Conservation (phyloP, 2,329 filamentous ascomycete genomes). For the Beauveria sp. region DNA sequence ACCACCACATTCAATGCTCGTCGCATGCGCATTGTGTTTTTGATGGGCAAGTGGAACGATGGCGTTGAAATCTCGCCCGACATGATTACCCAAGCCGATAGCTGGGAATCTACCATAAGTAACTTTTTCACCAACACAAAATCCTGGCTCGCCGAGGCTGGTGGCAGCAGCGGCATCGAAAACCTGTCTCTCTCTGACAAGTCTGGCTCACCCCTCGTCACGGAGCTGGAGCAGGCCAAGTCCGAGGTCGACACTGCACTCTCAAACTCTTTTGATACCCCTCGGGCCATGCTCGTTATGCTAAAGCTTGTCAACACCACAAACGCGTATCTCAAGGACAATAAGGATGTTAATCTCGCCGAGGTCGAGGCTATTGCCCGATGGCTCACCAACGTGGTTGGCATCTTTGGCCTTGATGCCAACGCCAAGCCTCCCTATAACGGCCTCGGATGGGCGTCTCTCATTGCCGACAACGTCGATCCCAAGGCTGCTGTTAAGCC, state of each 20-base stretch:
- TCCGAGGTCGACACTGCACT: slow-evolving; percentile 52
- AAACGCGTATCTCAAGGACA: slow-evolving; percentile 52
- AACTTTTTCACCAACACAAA: slow-evolving; percentile 54
- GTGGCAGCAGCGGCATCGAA: slow-evolving; percentile 26
- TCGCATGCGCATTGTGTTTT: slow-evolving; percentile 75
- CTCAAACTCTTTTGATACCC: slow-evolving; percentile 82
- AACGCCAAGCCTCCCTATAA: slow-evolving; percentile 47
- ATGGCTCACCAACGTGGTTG: slow-evolving; percentile 78
- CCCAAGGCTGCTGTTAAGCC: slow-evolving; percentile 39
- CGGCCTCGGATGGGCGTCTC: slow-evolving; percentile 48
- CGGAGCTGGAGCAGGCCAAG: slow-evolving; percentile 46
- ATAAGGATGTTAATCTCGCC: slow-evolving; percentile 38
- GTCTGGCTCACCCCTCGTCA: slow-evolving; percentile 25
- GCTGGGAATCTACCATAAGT: slow-evolving; percentile 75
- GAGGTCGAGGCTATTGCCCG: slow-evolving; percentile 53
- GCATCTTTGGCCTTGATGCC: slow-evolving; percentile 74
- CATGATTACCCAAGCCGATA: slow-evolving; percentile 64
- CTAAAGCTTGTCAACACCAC: slow-evolving; percentile 69
- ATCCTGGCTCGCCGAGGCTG: slow-evolving; percentile 42
- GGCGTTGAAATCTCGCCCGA: slow-evolving; percentile 86
- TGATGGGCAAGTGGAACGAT: slow-evolving; percentile 84
- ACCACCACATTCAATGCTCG: slow-evolving; percentile 64
- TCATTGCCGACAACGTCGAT: slow-evolving; percentile 32
- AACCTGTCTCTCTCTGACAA: slow-evolving; percentile 29
- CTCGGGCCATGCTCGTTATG: slow-evolving; percentile 69